Base-by-base conservation (phyloP, 2,329 filamentous ascomycete genomes). In the Dactylellina drechsleri region DNA sequence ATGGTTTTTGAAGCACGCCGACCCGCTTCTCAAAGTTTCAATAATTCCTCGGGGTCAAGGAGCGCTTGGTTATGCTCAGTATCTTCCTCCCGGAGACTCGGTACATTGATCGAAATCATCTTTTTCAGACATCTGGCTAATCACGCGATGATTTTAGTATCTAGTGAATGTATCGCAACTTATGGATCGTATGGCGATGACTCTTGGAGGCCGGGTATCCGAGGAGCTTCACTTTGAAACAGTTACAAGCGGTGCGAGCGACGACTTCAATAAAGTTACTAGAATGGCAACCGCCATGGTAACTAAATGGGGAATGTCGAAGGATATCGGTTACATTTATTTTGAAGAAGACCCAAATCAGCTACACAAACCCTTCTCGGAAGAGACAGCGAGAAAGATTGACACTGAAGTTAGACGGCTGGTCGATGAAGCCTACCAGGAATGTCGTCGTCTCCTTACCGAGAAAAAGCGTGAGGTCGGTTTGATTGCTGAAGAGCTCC, bases 101-200 rank as follows among this genome's bases (percentile, higher is more conserved):
- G 72, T 76, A 71, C 15, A 54, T 58, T 18, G 18, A 26, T 18
- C 20, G 20, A 57, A 41, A 40, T 4, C 0, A 15, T n/a, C 4
- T 28, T 26, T 43, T 23, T 20, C 23, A 4, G 13, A 50, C 15
- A 62, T 53, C 71, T 70, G 26, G 15, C 3, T 36, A 36, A 36
- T 36, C 1, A 36, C 6, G 10, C 6, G 3, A 15, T 12, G 43
- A 20, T 36, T 26, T 36, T 40, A 72, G 7, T 98, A 98, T 82
- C 87, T 99, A 77, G 95, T 99, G 93, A 97, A 91, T 80, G 90
- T 92, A 77, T 90, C 93, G 81, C 95, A 99, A 83, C 86, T 99
- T 49, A 97, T 98, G 92, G 95, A 99, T 82, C 93, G 95, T 79
- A 99, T 99, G 95, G 95, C 95, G 77, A 99, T 99, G 95, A 97